Base-by-base conservation (phyloP, 2,329 filamentous ascomycete species). In the Sporothrix mexicana region DNA sequence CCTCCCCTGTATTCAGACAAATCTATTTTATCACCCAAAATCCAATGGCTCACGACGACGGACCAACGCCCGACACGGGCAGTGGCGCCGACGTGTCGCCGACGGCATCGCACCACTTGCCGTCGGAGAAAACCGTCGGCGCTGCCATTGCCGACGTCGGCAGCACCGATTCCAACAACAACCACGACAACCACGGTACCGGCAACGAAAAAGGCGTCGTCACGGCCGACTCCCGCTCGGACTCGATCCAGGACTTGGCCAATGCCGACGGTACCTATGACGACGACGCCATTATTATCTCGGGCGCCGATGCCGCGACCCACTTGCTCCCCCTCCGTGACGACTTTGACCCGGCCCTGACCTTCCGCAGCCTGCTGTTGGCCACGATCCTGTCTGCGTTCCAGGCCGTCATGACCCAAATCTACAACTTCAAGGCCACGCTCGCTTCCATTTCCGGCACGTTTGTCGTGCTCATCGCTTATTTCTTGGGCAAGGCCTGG, bases 391-490 rank as follows among this genome's bases (percentile, higher is more conserved):
- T 89, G 3, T 82, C 86, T 0, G 83, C 82, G 12, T 88, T 89
- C 76, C 86, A 88, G 74, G 84, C 86, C 30, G 83, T 86, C 59
- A 87, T 89, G 84, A 82, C 80, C 69, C 86, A 88, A 77, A 88
- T 89, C 62, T 89, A 89, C 75, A 78, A 77, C 15, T 86, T 87
- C 72, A 77, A 81, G 61, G 17, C 68, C 20, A 88, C 86, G 0
- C 2, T 51, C 0, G 77, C 85, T 49, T 81, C 80, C 2, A 85
- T 88, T 20, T 81, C 82, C 17, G 86, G 86, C 51, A 88, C 86
- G 0, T 88, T 88, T 71, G 87, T 88, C 69, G 86, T 88, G 5
- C 82, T 89, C 55, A 87, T 89, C 62, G 84, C 85, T 13, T 88
- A 88, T 78, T 88, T 88, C 67, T 68, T 84, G 1, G 87, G 87